Base-by-base conservation (phyloP, 129 eudicot genomes). In the Oenanthe sinensis region DNA sequence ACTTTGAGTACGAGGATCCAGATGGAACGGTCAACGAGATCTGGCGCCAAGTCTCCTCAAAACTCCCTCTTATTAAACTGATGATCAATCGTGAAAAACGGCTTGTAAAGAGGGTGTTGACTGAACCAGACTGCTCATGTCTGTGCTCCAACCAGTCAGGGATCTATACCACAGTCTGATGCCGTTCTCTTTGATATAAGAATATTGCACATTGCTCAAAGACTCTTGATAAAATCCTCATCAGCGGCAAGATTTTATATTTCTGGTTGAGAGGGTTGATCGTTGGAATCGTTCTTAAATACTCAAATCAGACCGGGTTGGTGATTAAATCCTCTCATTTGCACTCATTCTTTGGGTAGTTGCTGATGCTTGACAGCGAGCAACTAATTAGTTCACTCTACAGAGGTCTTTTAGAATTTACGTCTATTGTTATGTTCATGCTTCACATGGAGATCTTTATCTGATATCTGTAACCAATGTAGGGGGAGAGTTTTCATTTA, bases 61-160 rank as follows among this genome's bases (percentile, higher is more conserved):
- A 95, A 84, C 83, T 91, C 60, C 92, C 97, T 14, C 91, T 89
- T 17, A 84, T 90, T 49, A 90, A 92, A 67, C 82, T 92, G 73
- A 92, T 96, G 97, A 96, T 87, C 75, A 96, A 96, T 77, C 97
- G 99, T 6, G 97, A 96, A 54, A 90, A 87, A 78, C 84, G 99
- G 58, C 83, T 92, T 62, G 91, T 96, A 65, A 85, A 75, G 84
- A 84, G 95, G 80, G 86, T 86, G 28, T 81, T 90, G 81, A 71
- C 84, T 28, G 90, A 90, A 77, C 89, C 92, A 50, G 97, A 92
- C 83, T 92, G 99, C 75, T 89, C 97, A 65, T 96, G 99, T 84
- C 54, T 96, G 74, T 92, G 99, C 87, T 85, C 99, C 76, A 96
- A 90, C 84, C 89, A 79, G 80, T 68, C 99, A 17, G 93, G 91